phyloP scores from a whole-genome alignment of 208 protist species.

The Wallacemonas sp. region DNA sequence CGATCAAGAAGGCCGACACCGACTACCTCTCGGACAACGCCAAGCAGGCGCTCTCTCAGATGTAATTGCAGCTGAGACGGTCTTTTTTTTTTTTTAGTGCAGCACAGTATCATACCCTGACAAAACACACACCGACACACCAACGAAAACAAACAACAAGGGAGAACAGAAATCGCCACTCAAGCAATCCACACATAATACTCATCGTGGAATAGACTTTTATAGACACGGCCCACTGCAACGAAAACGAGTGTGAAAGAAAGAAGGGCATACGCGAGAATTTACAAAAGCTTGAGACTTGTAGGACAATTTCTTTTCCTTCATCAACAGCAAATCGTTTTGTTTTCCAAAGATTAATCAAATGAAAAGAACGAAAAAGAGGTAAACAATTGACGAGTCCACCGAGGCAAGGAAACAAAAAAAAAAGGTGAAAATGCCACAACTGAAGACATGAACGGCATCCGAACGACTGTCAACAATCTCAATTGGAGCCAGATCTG shows the following conservation, averaged over 20 bases:
- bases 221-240: neutral
- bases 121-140: neutral
- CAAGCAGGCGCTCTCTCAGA: slow-evolving; percentile 49
- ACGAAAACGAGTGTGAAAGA: slow-evolving; percentile 5
- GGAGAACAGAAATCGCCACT: too few relatives aligned
- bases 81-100: slow-evolving; percentile 4
- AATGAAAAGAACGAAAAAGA: too few relatives aligned
- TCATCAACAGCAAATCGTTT: neutral
- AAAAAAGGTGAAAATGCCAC: too few relatives aligned
- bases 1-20: slow-evolving; percentile 39
- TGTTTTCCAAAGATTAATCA: neutral
- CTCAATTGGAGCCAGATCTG: too few relatives aligned
- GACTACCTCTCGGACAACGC: slow-evolving; percentile 54
- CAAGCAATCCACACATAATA: neutral
- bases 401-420: too few relatives aligned
- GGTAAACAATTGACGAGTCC: too few relatives aligned
- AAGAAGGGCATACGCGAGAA: neutral
- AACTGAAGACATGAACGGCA: too few relatives aligned
- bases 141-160: too few relatives aligned
- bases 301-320: neutral
- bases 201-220: neutral
- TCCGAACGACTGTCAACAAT: too few relatives aligned
- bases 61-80: slow-evolving; percentile 27
- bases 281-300: neutral
- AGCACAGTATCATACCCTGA: neutral